Conservation (phyloP, 2,329 filamentous ascomycete genomes). For the Fonsecaea erecta region DNA sequence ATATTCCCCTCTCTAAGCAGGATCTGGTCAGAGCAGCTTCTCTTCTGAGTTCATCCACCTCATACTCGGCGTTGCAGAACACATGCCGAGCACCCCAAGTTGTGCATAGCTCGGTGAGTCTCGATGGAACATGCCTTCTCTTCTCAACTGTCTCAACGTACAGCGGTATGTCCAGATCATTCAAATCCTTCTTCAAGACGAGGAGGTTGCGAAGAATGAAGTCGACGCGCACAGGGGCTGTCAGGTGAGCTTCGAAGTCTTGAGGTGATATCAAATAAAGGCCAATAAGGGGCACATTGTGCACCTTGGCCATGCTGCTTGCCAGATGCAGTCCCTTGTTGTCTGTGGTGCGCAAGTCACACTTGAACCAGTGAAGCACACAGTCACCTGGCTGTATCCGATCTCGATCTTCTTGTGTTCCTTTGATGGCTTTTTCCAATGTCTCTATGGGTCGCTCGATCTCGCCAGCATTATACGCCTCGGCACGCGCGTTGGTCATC, state of each 20-base stretch:
- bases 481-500: slow-evolving; percentile 79
- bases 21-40: slow-evolving; percentile 69
- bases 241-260: slow-evolving; percentile 81
- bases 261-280: slow-evolving; percentile 82
- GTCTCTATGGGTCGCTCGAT: slow-evolving; percentile 74
- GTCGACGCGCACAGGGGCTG: slow-evolving; percentile 74
- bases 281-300: slow-evolving; percentile 72
- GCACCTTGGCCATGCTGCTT: slow-evolving; percentile 66
- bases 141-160: slow-evolving; percentile 73
- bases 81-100: slow-evolving; percentile 76
- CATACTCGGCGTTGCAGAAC: slow-evolving; percentile 86
- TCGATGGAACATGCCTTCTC: slow-evolving; percentile 64
- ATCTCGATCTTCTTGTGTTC: slow-evolving; percentile 62
- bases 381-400: slow-evolving; percentile 61
- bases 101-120: slow-evolving; percentile 68
- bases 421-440: slow-evolving; percentile 64
- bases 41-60: slow-evolving; percentile 83
- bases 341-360: slow-evolving; percentile 73
- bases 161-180: slow-evolving; percentile 74
- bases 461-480: slow-evolving; percentile 71
- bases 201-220: slow-evolving; percentile 76
- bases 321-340: slow-evolving; percentile 74
- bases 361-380: slow-evolving; percentile 90
- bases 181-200: slow-evolving; percentile 69
- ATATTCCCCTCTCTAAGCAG: slow-evolving; percentile 66